phyloP scores from a whole-genome alignment of 1,284 basidiomycete species.

The Tilletia indica region DNA sequence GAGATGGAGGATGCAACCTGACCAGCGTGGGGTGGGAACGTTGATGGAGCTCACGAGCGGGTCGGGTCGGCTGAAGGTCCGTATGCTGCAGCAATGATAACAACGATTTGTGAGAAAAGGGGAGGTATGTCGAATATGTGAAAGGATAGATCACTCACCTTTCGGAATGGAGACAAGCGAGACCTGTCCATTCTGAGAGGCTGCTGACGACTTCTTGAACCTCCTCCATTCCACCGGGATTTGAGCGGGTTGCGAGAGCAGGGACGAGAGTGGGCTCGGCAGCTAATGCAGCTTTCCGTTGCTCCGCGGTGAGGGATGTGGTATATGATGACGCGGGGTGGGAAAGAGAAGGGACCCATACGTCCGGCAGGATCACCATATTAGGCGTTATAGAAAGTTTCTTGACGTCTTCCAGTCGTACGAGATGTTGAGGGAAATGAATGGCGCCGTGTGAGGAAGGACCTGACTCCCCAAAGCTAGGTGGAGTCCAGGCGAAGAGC shows the following conservation, averaged over 20 bases:
- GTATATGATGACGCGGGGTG: background rate
- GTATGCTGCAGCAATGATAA: background rate
- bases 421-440: background rate
- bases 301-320: background rate
- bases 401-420: background rate
- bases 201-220: background rate
- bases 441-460: background rate
- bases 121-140: background rate
- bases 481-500: constrained; percentile 34
- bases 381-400: background rate
- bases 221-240: background rate
- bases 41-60: background rate
- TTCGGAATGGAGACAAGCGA: background rate
- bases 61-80: constrained; percentile 3
- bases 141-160: background rate
- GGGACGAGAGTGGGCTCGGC: constrained; percentile 1
- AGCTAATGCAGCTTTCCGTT: background rate
- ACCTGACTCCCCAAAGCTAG: background rate
- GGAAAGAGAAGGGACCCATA: background rate
- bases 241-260: background rate
- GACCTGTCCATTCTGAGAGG: background rate
- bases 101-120: no score
- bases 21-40: background rate
- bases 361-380: background rate
- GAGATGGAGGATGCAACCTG: background rate